Evolutionary conservation across 1,284 basidiomycete species (phyloP).

Genomic region (Apiotrichum siamense): DNA sequence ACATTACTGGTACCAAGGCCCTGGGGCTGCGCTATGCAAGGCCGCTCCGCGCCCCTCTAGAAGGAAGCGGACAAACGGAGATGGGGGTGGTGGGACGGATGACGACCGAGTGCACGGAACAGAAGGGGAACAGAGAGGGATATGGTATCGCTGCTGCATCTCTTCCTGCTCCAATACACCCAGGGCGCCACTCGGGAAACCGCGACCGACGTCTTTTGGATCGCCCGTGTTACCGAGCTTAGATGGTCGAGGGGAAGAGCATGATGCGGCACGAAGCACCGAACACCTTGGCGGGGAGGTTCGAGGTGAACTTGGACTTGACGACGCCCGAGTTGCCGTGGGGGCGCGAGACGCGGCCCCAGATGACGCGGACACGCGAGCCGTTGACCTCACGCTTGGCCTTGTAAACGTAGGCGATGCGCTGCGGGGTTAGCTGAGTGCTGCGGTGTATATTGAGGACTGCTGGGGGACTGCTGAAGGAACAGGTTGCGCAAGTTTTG

Average conservation of each 20-base stretch:
- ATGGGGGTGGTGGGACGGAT: background rate
- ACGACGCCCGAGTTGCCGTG: conserved; percentile 95
- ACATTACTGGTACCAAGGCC: conserved; percentile 24
- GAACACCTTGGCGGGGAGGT: conserved; percentile 93
- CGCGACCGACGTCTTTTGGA: background rate
- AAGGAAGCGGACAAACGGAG: conserved; percentile 1
- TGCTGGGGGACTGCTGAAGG: background rate
- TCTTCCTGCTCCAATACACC: background rate
- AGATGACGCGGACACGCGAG: conserved; percentile 91
- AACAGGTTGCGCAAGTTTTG: background rate
- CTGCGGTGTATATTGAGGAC: background rate
- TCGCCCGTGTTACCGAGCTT: conserved; percentile 19
- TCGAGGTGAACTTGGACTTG: conserved; percentile 93
- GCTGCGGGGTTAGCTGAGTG: conserved; percentile 52
- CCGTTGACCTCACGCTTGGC: conserved; percentile 89
- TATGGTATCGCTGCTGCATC: background rate
- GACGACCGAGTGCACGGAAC: background rate
- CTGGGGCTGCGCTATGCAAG: conserved; percentile 22
- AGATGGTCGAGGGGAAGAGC: conserved; percentile 50
- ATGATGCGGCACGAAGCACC: conserved; percentile 85
- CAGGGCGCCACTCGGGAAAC: background rate
- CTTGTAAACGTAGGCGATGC: conserved; percentile 95
- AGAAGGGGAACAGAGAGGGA: conserved; percentile 1
- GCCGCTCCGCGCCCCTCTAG: background rate
- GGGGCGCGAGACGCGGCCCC: conserved; percentile 88